phyloP scores from a whole-genome alignment of 2,329 filamentous ascomycete species.

The Penicillium sp. region DNA sequence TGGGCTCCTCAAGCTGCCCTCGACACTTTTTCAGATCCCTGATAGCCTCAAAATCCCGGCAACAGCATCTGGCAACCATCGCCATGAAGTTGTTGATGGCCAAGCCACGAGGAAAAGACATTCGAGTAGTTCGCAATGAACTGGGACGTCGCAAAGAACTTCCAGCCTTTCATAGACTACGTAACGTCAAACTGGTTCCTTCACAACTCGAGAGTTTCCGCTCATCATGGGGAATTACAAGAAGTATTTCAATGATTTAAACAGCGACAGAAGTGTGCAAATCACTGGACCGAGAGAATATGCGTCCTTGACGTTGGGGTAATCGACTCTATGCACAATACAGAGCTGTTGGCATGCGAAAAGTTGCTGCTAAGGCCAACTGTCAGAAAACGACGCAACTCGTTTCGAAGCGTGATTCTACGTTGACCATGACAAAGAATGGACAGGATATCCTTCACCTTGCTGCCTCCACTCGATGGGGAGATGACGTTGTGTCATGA shows the following conservation, averaged over 20 bases:
- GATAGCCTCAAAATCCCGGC: background rate
- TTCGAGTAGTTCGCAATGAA: background rate
- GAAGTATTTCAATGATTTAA: background rate
- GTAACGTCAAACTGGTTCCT: constrained; percentile 3
- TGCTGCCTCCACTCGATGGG: background rate
- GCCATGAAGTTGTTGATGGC: background rate
- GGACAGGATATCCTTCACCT: constrained; percentile 3
- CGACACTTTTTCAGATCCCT: background rate
- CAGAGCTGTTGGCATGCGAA: background rate
- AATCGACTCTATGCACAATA: background rate
- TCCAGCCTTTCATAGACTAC: background rate
- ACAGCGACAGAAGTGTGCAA: background rate
- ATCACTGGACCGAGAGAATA: background rate
- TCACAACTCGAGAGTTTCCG: background rate
- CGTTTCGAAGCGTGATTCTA: background rate
- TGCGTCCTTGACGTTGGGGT: background rate
- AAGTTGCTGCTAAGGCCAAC: background rate
- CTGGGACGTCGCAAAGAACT: background rate
- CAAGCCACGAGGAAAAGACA: background rate
- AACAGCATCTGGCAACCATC: background rate
- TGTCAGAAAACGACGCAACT: background rate
- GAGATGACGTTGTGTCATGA: background rate
- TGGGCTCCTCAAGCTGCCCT: background rate
- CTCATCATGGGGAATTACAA: background rate
- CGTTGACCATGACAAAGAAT: background rate